A percentile compares a stretch with the other conserved stretches of the same genome.
Conservation (phyloP, 1,284 basidiomycete species). For the Trichosporon faecale region DNA sequence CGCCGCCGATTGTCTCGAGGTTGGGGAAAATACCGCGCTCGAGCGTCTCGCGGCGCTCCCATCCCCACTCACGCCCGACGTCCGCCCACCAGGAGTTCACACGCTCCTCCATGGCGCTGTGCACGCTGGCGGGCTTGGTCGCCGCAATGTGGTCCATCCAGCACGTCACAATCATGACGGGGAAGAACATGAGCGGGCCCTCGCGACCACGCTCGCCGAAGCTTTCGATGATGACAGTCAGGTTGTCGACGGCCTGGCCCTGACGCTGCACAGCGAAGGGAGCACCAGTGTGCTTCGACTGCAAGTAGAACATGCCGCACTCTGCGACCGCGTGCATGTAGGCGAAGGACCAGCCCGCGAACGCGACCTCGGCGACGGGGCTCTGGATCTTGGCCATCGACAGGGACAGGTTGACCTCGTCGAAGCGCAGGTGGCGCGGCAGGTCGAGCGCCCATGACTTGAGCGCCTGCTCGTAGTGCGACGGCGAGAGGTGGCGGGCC, state of each 20-base stretch:
- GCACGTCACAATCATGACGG: conserved; percentile 40
- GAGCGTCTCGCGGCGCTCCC: conserved; percentile 33
- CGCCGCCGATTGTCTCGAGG: conserved; percentile 10
- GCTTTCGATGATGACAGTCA: conserved; percentile 47
- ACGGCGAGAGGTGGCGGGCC: conserved; percentile 20
- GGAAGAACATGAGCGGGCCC: conserved; percentile 44
- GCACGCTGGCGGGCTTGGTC: conserved; percentile 24
- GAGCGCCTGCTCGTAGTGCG: conserved; percentile 39
- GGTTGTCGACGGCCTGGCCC: conserved; percentile 50
- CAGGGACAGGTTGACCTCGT: conserved; percentile 51
- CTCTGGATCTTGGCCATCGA: conserved; percentile 43
- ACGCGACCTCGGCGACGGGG: conserved; percentile 36
- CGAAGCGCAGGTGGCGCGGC: conserved; percentile 50
- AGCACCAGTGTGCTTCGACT: conserved; percentile 39
- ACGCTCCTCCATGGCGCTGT: conserved; percentile 35
- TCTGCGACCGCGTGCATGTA: conserved; percentile 55
- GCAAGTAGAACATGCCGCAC: conserved; percentile 54
- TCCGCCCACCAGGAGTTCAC: conserved; percentile 44
- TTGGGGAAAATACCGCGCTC: conserved; percentile 31
- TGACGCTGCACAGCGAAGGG: conserved; percentile 44
- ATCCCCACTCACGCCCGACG: conserved; percentile 41
- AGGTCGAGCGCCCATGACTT: conserved; percentile 52
- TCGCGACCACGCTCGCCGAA: conserved; percentile 46
- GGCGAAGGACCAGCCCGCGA: conserved; percentile 52
- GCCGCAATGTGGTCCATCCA: conserved; percentile 44